Evolutionary conservation across 768 basidiomycete genomes (phyloP), one percentile per base, ranked within the genome.

Genomic region (Sistotremastrum suecicum): DNA sequence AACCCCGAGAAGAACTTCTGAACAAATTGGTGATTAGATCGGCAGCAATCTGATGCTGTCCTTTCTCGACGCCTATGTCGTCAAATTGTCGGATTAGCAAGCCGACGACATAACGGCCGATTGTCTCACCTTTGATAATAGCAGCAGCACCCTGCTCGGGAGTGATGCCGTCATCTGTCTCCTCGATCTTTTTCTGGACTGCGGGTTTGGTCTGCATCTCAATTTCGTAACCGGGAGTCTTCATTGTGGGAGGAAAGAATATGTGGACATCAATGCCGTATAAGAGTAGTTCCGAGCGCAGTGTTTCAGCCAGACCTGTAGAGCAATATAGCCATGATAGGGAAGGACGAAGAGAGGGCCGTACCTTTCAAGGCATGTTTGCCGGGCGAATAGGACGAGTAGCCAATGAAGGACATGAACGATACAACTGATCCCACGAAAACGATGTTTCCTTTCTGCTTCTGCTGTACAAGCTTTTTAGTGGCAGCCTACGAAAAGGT

Each of bases 301-400:
- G 69, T 0, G 80, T 72, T 48, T 95, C 91, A 9, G 85, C 86
- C 0, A 95, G 74, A 9, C 83, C 88, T 90, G 55, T 44, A 39
- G 5, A 47, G 11, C 28, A 38, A 32, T 9, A n/a, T 12, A 20
- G n/a, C 1, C 7, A 10, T 28, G 3, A 20, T 5, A 3, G 11
- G 9, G 34, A 34, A 39, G 7, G n/a, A 10, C 8, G 7, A 29
- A 3, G 31, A 32, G 7, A 31, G 31, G 20, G 11, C 50, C 63
- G 38, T 51, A 88, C 89, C 89, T 63, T 87, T 66, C 5, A 94
- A 58, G 5, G 91, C 91, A 53, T 84, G 82, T 58, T 94, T 94
- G 7, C 77, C 81, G 0, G 89, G 86, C 0, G 83, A 67, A 60
- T 94, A 94, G 1, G 77, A 74, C 1, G 80, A 68, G 53, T 79